These are phyloP conservation scores for Vitis rupestris DNA, from an alignment of 164 flowering plant species.

Conservation along the genomic window DNA sequence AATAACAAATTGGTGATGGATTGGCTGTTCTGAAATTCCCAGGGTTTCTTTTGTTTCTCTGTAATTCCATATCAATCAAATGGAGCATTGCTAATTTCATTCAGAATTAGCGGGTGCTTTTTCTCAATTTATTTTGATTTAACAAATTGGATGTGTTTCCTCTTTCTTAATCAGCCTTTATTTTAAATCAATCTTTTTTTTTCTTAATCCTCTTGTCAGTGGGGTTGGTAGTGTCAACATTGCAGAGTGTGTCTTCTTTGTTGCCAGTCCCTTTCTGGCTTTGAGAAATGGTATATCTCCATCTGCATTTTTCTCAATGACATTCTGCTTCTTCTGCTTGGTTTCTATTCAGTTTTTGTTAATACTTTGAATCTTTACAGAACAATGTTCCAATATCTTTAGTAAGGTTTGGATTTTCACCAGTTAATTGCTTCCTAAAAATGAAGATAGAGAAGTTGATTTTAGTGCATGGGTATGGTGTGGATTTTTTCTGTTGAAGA, in stretches of 20 bases:
- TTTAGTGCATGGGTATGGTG: background rate
- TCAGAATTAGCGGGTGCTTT: background rate
- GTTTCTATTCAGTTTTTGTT: background rate
- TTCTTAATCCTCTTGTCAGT: background rate
- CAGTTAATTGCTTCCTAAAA: background rate
- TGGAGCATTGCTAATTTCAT: background rate
- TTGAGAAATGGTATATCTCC: too few relatives aligned
- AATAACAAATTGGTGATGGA: background rate
- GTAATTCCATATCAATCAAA: background rate
- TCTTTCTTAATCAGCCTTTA: background rate
- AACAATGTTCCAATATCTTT: background rate
- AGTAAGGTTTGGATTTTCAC: background rate
- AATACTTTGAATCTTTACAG: background rate
- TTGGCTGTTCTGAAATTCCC: background rate
- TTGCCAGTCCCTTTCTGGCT: too few relatives aligned
- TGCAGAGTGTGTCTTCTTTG: background rate
- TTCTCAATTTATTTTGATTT: background rate
- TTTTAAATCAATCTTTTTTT: background rate
- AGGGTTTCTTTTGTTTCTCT: background rate
- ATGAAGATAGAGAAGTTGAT: background rate
- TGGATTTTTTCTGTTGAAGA: background rate
- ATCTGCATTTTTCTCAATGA: too few relatives aligned
- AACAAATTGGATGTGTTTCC: background rate
- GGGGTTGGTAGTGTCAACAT: background rate
- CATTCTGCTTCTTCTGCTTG: too few relatives aligned